Base-by-base conservation (phyloP, 1,284 basidiomycete species). In the Moniliella sp. region DNA sequence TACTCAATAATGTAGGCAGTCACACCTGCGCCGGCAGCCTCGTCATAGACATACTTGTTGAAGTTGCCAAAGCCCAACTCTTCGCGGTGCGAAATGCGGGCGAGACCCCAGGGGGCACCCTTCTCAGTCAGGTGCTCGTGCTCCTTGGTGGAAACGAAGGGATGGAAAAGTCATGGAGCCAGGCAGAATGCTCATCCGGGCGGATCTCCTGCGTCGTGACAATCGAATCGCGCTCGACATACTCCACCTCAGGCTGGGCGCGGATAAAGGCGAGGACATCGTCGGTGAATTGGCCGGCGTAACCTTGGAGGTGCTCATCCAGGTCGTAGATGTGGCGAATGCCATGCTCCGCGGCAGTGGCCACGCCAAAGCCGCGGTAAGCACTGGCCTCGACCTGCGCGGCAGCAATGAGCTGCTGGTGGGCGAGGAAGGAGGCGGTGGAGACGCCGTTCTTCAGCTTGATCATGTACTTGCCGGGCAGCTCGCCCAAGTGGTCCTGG, bases 41-140 rank as follows among this genome's bases (percentile, higher is more conserved):
- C 18, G 40, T 83, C 69, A 61, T 79, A 83, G 35, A 74, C 65
- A 64, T 94, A 99, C 62, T 73, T 74, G 47, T 69, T 75, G 68
- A 93, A 94, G 16, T 81, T 94, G 35, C 71, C 65, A 45, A 97
- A 75, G 15, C 67, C 66, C 15, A 99, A 73, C 52, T 65, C 72
- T 14, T 67, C 49, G 34, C 83, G 75, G 66, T 99, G 91, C 45
- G 81, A 86, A 57, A 97, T 73, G 37, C 91, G 79, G 29, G 88
- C 86, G 25, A 99, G 75, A 61, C 91, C 83, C 80, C 82, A 26
- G 29, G 26, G 25, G 28, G 37, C 32, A 21, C 25, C 29, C 29
- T 31, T 31, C 18, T 31, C 29, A 21, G 25, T 21, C 12, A 21
- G 10, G 29, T 31, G 29, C 13, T 21, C 18, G 29, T 25, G 15